Evolutionary conservation across 257 asterid genomes (phyloP), one percentile per base, ranked within the genome.

Genomic region (Penstemon barbatus): DNA sequence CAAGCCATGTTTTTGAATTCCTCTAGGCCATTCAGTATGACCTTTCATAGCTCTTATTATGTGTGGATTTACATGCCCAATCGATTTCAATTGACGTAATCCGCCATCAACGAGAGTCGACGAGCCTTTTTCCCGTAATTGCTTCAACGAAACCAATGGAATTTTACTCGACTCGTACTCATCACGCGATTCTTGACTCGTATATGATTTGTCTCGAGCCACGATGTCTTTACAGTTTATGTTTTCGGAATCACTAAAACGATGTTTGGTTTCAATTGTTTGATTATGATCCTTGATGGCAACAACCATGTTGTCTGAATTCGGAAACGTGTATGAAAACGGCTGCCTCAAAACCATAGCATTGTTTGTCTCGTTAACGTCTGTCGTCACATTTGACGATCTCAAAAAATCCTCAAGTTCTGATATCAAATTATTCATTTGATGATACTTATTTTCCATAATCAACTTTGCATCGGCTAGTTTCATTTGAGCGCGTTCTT

Each of bases 1-100:
- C 33, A 25, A 25, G 33, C 33, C 33, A 6, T 9, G 51, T 45
- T 45, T 80, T 38, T 46, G 75, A 45, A 56, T 69, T 61, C 72
- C 80, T 15, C 77, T 68, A n/a, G 89, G 88, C 90, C 92, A 82
- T 78, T 80, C 87, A 6, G 75, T 75, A 50, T 79, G 80, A 13
- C 88, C 89, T 79, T 77, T 79, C 89, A 85, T 81, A 8, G 83
- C 87, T 74, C 86, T 83, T 58, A 78, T 66, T 0, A 81, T 73
- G 18, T 82, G 88, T 36, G 86, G 91, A 67, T 87, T 81, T 56
- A 74, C 72, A 64, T 41, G 75, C 15, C 73, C 69, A 0, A 60
- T 71, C 37, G 33, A 25, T 25, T 25, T 25, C 33, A 25, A 25
- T 25, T 25, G 33, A 25, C 33, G 33, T 25, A 25, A 25, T 25